A percentile compares a stretch with the other conserved stretches of the same genome.
These are phyloP conservation scores for Elongisporangium undulatum DNA, from an alignment of 352 stramenopile genomes.

Conservation along the genomic window DNA sequence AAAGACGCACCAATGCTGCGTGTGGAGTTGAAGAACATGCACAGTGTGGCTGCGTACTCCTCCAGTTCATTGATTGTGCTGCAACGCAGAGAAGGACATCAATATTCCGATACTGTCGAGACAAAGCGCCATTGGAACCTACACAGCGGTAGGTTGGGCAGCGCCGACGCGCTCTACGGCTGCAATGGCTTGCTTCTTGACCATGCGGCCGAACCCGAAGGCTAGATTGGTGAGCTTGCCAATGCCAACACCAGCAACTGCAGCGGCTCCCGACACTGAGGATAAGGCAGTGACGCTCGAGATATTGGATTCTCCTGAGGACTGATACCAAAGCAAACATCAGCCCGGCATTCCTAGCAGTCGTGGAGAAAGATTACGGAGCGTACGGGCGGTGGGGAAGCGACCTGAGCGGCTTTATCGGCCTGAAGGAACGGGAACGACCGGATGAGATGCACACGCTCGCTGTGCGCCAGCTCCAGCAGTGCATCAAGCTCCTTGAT, in stretches of 20 bases:
- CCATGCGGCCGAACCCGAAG: constrained; percentile 76
- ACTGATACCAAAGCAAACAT: constrained; percentile 3
- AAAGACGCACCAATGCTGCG: constrained; percentile 44
- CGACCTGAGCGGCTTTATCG: constrained; percentile 10
- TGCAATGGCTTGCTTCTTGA: constrained; percentile 83
- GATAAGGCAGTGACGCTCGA: too few species aligned
- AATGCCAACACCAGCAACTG: constrained; percentile 27
- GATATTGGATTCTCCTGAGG: too few species aligned
- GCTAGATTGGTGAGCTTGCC: constrained; percentile 79
- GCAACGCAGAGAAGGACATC: neutral
- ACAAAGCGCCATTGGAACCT: constrained; percentile 1
- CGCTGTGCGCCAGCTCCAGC: constrained; percentile 35
- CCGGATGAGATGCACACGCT: constrained; percentile 46
- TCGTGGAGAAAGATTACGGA: too few species aligned
- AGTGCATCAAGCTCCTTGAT: constrained; percentile 50
- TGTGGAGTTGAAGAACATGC: constrained; percentile 70
- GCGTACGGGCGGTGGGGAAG: neutral
- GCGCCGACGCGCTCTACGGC: constrained; percentile 73
- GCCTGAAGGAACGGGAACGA: constrained; percentile 54
- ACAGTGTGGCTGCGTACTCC: constrained; percentile 67
- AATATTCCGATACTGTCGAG: neutral
- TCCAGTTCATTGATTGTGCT: constrained; percentile 59
- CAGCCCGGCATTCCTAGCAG: constrained; percentile 9
- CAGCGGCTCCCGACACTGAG: constrained; percentile 7
- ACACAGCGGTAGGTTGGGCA: constrained; percentile 50